Base-by-base conservation (phyloP, 768 basidiomycete genomes). In the Paxillus involutus region DNA sequence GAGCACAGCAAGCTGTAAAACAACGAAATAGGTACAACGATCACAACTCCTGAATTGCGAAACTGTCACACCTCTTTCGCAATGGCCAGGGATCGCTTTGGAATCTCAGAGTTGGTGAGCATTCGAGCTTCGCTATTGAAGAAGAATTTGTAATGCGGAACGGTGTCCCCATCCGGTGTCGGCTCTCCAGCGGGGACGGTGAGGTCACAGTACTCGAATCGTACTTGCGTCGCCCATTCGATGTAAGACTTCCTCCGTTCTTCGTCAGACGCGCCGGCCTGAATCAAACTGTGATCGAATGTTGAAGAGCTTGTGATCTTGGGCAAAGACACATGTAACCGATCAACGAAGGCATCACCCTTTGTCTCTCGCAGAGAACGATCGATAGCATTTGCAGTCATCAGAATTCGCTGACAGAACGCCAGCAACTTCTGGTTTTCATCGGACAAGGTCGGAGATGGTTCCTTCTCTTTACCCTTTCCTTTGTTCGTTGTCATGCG, bases 151-250 rank as follows among this genome's bases (percentile, higher is more conserved):
- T 86, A 94, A 64, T 88, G 82, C 3, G 89, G 88, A 0, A 80
- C 70, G 24, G 75, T 69, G 57, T 86, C 85, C 29, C 77, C 79
- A 12, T 74, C 73, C 3, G 74, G 68, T 33, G 66, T 64, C 52
- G 59, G 16, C 21, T 59, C 71, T 51, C 51, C 43, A 47, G 53
- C 47, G 10, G 80, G 72, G 26, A 89, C 66, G 1, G 84, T 80
- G 58, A 97, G 77, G 71, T 97, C 93, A 66, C 92, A 94, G 65
- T 97, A 96, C 69, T 95, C 91, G 72, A 97, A 98, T 48, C 94
- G 79, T 24, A 82, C 81, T 58, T 67, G 77, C 10, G 77, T 89
- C 5, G 91, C 92, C 94, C 95, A 98, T 39, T 88, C 82, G 51
- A 89, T 64, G 68, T 98, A 97, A 8, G 80, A 77, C 65, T 84